Conservation (phyloP, 306 rosid species). For the Rosa lucieae region DNA sequence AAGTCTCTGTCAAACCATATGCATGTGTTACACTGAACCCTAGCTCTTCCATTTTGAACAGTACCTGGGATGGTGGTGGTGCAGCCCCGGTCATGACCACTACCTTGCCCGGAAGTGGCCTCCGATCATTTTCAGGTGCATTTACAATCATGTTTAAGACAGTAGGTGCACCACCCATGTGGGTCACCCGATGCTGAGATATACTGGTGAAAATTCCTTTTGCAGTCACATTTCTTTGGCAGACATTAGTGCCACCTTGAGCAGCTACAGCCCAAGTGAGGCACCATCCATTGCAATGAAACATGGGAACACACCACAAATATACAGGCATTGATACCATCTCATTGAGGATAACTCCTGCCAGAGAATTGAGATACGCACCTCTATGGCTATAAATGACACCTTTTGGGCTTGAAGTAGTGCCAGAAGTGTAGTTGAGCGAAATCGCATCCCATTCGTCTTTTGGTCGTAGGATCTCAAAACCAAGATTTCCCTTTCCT, state of each 20-base stretch:
- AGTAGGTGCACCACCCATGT: conserved; percentile 79
- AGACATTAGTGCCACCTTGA: conserved; percentile 85
- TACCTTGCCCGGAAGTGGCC: conserved; percentile 60
- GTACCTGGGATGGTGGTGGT: conserved; percentile 68
- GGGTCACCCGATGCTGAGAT: conserved; percentile 63
- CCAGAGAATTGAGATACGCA: conserved; percentile 85
- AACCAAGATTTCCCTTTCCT: conserved; percentile 45
- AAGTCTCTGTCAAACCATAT: conserved; percentile 89
- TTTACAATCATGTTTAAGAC: conserved; percentile 68
- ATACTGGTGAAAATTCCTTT: conserved; percentile 52
- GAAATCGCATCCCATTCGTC: conserved; percentile 81
- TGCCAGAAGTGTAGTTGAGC: conserved; percentile 89
- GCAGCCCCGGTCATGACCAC: conserved; percentile 74
- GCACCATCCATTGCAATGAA: conserved; percentile 98
- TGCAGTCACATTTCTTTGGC: conserved; percentile 68
- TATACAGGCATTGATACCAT: conserved; percentile 70
- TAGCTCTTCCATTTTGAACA: conserved; percentile 59
- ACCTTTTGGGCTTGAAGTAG: conserved; percentile 90
- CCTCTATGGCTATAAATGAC: conserved; percentile 87
- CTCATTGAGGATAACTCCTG: conserved; percentile 54
- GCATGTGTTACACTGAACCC: conserved; percentile 64
- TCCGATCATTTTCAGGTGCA: conserved; percentile 45
- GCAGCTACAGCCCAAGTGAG: conserved; percentile 87
- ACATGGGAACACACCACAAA: conserved; percentile 90
- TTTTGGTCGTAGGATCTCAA: conserved; percentile 56